Percentiles rank a stretch among this genome's conserved stretches.
phyloP scores from a whole-genome alignment of 2,329 filamentous ascomycete genomes.

The Meredithiella fracta region DNA sequence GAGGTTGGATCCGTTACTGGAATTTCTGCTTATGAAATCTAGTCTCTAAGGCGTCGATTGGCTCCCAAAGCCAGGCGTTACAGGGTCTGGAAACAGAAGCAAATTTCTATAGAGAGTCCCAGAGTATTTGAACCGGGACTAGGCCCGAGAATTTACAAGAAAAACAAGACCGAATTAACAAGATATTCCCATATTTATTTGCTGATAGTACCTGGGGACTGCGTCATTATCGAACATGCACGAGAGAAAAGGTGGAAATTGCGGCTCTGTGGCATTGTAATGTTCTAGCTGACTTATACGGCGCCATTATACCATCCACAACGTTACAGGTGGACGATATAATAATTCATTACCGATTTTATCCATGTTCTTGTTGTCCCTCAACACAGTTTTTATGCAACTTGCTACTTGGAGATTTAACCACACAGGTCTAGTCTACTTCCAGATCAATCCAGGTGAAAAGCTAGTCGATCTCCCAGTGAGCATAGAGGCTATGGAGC shows the following conservation, averaged over 20 bases:
- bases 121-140: neutral
- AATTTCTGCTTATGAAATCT: neutral
- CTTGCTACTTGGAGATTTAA: neutral
- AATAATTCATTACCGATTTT: neutral
- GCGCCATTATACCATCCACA: neutral
- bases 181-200: neutral
- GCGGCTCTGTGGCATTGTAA: neutral
- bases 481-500: neutral
- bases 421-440: neutral
- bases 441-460: neutral
- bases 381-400: no score
- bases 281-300: neutral
- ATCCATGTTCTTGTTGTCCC: neutral
- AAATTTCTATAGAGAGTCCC: neutral
- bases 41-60: constrained; percentile 4
- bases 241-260: neutral
- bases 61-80: neutral
- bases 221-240: neutral
- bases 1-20: neutral
- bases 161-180: no score
- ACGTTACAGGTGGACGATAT: neutral
- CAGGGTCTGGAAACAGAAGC: neutral
- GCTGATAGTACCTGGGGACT: neutral
- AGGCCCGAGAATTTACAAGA: no score
- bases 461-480: neutral